Base-by-base conservation (phyloP, 805 yeast genomes). In the Kuraishia hungarica region DNA sequence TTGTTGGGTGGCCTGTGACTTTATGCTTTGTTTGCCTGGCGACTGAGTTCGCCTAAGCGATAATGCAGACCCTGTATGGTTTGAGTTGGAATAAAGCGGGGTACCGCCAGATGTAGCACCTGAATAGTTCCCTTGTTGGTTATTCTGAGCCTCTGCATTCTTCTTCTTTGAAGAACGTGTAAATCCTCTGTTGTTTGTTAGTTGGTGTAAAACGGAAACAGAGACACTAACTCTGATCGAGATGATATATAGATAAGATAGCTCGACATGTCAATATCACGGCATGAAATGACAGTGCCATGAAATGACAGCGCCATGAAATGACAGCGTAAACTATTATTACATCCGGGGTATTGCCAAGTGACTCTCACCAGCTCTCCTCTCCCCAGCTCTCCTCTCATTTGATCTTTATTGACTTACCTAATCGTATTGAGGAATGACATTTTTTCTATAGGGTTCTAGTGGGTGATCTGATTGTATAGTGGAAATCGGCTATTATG, bases 11-110 rank as follows among this genome's bases (percentile, higher is more conserved):
- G 58, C 58, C 21, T 59, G 57, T 10, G 66, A 67, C 60, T 77
- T 71, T 2, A 71, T 62, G 1, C 80, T 75, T 39, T 80, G 79
- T 46, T 68, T 64, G 46, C 78, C 75, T 3, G 79, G 80, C 0
- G 79, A 75, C 13, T 72, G 77, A 0, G 76, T 68, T 63, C 77
- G 72, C 62, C 80, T 72, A 46, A 80, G 64, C 0, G 83, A 78
- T 7, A 76, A 61, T 46, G 74, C 73, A 0, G 84, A 79, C 11
- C 73, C 76, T 58, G 78, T 78, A 51, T 67, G 66, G 29, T 69
- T 55, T 59, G 75, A 58, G 68, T 75, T 35, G 43, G 43, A 35
- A 55, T 69, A 76, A 54, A 26, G 53, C 3, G 43, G 43, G 17
- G 43, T 35, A 17, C n/a, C n/a, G n/a, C n/a, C n/a, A n/a, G n/a